These are phyloP conservation scores for Suillus clintonianus DNA, from an alignment of 768 basidiomycete species.

Conservation along the genomic window DNA sequence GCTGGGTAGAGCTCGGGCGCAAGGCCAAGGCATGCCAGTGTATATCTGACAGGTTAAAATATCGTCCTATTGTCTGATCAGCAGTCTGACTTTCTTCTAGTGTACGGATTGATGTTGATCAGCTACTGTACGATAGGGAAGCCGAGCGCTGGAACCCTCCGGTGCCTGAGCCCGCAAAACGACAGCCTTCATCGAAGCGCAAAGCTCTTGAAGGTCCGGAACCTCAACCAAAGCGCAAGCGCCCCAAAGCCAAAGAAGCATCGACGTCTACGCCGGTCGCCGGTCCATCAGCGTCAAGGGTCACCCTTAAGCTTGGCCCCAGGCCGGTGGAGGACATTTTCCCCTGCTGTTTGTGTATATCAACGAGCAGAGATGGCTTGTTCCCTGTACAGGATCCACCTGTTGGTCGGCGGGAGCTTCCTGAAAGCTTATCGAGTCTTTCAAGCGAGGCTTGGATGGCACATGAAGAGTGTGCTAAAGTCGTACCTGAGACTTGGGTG, in stretches of 20 bases:
- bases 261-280: constrained; percentile 11
- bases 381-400: constrained; percentile 73
- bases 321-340: constrained; percentile 57
- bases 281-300: constrained; percentile 41
- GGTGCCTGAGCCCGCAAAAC: background rate
- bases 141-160: constrained; percentile 37
- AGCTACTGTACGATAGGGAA: constrained; percentile 70
- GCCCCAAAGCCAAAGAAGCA: constrained; percentile 17
- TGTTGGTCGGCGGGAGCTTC: constrained; percentile 49
- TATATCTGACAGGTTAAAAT: constrained; percentile 64
- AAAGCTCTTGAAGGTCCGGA: constrained; percentile 37
- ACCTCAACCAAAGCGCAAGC: constrained; percentile 23
- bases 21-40: constrained; percentile 77
- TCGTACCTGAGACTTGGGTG: constrained; percentile 92
- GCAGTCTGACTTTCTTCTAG: constrained; percentile 40
- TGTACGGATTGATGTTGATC: constrained; percentile 92
- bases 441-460: constrained; percentile 60
- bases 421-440: constrained; percentile 35
- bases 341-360: constrained; percentile 73
- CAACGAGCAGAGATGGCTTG: constrained; percentile 52
- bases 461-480: constrained; percentile 76
- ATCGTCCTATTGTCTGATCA: constrained; percentile 1
- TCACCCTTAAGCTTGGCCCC: constrained; percentile 71
- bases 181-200: constrained; percentile 35
- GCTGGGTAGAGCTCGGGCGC: constrained; percentile 89